phyloP scores from a whole-genome alignment of 2,329 filamentous ascomycete species.

The Coniochaeta prunicola region DNA sequence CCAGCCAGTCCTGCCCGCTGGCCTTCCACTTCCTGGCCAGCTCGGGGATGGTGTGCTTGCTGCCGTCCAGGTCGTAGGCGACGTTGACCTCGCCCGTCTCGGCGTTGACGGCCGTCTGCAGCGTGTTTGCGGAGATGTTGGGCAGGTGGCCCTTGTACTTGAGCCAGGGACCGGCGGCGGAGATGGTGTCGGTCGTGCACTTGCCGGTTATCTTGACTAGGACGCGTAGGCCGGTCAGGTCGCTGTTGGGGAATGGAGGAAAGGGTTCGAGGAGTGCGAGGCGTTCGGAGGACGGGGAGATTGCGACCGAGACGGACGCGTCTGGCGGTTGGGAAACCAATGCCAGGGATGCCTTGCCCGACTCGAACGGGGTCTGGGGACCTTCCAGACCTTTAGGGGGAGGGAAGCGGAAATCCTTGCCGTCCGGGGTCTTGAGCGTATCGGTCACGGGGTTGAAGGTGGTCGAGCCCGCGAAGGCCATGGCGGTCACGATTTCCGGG shows the following conservation, averaged over 20 bases:
- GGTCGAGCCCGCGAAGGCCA: constrained; percentile 86
- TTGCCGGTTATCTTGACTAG: constrained; percentile 96
- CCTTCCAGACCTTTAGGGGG: constrained; percentile 66
- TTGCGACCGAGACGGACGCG: constrained; percentile 61
- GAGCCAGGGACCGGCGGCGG: constrained; percentile 93
- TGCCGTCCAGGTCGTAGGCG: constrained; percentile 80
- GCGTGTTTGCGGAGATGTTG: constrained; percentile 95
- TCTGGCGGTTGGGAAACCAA: constrained; percentile 68
- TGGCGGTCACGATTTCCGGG: constrained; percentile 92
- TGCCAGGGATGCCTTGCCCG: constrained; percentile 67
- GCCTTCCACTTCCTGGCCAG: constrained; percentile 79
- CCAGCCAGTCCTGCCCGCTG: constrained; percentile 72
- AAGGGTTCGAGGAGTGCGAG: constrained; percentile 91
- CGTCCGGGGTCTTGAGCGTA: constrained; percentile 69
- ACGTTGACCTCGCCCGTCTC: constrained; percentile 88
- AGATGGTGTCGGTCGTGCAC: constrained; percentile 98
- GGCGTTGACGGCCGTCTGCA: constrained; percentile 90
- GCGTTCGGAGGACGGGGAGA: constrained; percentile 81
- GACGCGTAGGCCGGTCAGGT: constrained; percentile 72
- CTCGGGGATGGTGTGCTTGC: constrained; percentile 72
- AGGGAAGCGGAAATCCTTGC: constrained; percentile 76
- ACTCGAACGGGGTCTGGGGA: constrained; percentile 60
- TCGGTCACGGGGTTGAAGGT: constrained; percentile 97
- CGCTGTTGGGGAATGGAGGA: constrained; percentile 66
- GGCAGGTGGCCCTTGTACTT: constrained; percentile 99